These are phyloP conservation scores for Cladophialophora yegresii DNA, from an alignment of 2,329 filamentous ascomycete species.

Conservation along the genomic window DNA sequence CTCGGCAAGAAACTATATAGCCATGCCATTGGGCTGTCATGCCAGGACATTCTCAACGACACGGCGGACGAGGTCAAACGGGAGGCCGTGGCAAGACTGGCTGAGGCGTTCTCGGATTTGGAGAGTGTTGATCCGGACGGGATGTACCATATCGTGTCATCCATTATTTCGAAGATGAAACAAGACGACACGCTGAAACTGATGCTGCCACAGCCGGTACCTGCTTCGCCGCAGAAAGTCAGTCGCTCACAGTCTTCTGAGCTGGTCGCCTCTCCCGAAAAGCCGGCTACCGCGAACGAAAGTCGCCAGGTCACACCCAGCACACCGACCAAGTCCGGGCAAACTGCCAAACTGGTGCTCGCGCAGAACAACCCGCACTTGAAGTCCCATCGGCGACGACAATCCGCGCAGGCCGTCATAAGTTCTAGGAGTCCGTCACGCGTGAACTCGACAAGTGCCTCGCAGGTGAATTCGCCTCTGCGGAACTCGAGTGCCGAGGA, in stretches of 20 bases:
- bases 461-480: conserved; percentile 42
- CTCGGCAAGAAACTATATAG: conserved; percentile 79
- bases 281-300: conserved; percentile 23
- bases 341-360: conserved; percentile 65
- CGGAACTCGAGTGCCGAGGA: conserved; percentile 46
- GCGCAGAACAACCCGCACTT: conserved; percentile 83
- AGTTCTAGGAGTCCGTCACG: conserved; percentile 16
- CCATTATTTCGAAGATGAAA: conserved; percentile 72
- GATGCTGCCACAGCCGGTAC: conserved; percentile 41
- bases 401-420: conserved; percentile 47
- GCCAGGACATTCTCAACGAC: conserved; percentile 84
- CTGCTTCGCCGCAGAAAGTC: conserved; percentile 14
- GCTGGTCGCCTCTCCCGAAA: not conserved
- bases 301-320: conserved; percentile 46
- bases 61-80: conserved; percentile 70
- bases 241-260: not conserved
- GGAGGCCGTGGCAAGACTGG: conserved; percentile 78
- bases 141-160: conserved; percentile 78
- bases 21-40: conserved; percentile 76
- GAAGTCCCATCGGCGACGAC: conserved; percentile 71
- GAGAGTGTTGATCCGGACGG: conserved; percentile 89
- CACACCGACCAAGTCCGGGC: conserved; percentile 41
- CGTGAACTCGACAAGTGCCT: not conserved
- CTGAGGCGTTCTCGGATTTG: conserved; percentile 80
- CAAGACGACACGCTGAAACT: conserved; percentile 44